A percentile compares a stretch with the other conserved stretches of the same genome.
Evolutionary conservation across 1,284 basidiomycete species (phyloP).

Genomic region (Austropuccinia psidii): DNA sequence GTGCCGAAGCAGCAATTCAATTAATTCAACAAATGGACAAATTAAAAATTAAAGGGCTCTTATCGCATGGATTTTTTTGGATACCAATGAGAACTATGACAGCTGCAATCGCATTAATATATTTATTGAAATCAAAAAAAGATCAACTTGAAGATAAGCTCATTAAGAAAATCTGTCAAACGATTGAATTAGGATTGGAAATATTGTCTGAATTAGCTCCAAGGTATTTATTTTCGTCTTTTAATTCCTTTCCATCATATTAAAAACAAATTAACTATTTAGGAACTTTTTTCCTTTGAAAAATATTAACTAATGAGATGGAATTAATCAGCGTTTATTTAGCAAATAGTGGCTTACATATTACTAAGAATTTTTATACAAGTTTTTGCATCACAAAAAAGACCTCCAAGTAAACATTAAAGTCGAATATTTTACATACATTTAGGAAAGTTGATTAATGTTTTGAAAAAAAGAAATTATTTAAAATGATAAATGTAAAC

Average conservation of each 20-base stretch:
- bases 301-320: too few species aligned
- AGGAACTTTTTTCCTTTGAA: too few species aligned
- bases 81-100: background rate
- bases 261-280: background rate
- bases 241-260: background rate
- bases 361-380: too few species aligned
- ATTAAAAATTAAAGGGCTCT: background rate
- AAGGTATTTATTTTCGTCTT: background rate
- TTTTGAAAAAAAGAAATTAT: too few species aligned
- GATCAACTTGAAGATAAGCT: background rate
- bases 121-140: background rate
- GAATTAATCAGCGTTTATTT: too few species aligned
- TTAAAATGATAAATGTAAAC: too few species aligned
- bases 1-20: background rate
- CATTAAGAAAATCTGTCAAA: background rate
- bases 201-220: constrained; percentile 20
- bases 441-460: too few species aligned
- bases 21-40: constrained; percentile 6
- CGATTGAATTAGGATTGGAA: background rate
- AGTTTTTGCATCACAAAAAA: too few species aligned
- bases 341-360: too few species aligned
- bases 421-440: too few species aligned
- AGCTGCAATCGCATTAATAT: background rate
- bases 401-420: too few species aligned
- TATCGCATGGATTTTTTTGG: background rate